These are phyloP conservation scores for Triangularia setosa DNA, from an alignment of 2,329 filamentous ascomycete genomes.

Conservation along the genomic window DNA sequence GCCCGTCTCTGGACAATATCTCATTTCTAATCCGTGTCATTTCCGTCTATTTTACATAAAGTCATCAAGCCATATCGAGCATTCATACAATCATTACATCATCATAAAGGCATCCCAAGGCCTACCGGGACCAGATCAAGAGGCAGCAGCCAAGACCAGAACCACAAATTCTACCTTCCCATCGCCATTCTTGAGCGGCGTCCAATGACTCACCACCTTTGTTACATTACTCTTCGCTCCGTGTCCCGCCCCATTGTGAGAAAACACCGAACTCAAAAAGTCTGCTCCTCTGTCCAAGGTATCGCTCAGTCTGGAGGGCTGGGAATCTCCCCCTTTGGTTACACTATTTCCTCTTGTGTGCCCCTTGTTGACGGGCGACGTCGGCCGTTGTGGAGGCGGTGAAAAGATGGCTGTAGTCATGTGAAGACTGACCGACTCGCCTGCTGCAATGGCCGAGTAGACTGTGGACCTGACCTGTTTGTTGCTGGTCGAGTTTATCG, in stretches of 20 bases:
- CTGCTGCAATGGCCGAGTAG: conserved; percentile 32
- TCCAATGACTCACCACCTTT: conserved; percentile 33
- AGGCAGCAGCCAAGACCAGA: conserved; percentile 30
- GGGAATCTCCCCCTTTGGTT: not conserved
- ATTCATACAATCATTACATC: not conserved
- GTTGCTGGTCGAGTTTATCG: conserved; percentile 39
- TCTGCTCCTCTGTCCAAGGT: conserved; percentile 19
- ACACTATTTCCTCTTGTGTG: not conserved
- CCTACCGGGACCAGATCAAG: not conserved
- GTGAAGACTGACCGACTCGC: conserved; percentile 19
- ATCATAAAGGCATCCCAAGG: not conserved
- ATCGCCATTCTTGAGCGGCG: conserved; percentile 33
- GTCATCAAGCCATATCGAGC: not conserved
- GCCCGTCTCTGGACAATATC: no score
- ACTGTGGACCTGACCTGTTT: conserved; percentile 41
- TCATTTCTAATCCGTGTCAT: not conserved
- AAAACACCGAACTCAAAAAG: conserved; percentile 18
- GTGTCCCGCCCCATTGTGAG: conserved; percentile 2
- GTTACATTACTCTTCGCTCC: conserved; percentile 4
- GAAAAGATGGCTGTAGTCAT: conserved; percentile 2
- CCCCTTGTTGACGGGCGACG: not conserved
- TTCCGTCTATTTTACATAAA: not conserved
- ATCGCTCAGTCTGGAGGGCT: conserved; percentile 18
- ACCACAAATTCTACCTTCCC: conserved; percentile 34
- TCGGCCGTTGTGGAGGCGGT: not conserved